These are phyloP conservation scores for Brettanomyces sp. DNA, from an alignment of 805 yeast genomes.

Conservation along the genomic window DNA sequence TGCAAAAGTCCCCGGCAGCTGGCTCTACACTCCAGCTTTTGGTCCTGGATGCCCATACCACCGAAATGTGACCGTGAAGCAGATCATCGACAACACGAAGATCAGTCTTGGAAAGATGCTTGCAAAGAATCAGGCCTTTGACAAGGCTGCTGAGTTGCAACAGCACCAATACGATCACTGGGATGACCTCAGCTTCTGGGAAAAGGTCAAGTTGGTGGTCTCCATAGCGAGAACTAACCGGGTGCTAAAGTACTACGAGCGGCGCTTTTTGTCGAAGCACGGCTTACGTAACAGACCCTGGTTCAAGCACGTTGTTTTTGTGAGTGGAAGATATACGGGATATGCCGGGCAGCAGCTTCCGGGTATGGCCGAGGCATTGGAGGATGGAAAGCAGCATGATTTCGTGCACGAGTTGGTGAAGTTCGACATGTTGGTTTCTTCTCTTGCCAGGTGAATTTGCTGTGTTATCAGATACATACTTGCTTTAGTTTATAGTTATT, in stretches of 20 bases:
- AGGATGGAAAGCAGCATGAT: conserved; percentile 31
- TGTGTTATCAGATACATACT: too few relatives aligned
- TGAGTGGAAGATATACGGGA: conserved; percentile 53
- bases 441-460: background rate
- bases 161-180: conserved; percentile 15
- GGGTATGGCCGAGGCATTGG: conserved; percentile 44
- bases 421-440: conserved; percentile 5
- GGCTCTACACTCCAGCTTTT: conserved; percentile 10
- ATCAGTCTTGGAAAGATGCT: conserved; percentile 18
- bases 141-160: conserved; percentile 13
- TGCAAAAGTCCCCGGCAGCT: conserved; percentile 14
- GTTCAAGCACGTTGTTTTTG: conserved; percentile 52
- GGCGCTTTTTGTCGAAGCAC: conserved; percentile 33
- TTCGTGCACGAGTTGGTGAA: conserved; percentile 20
- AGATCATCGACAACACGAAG: conserved; percentile 21
- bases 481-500: too few relatives aligned
- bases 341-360: conserved; percentile 52
- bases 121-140: conserved; percentile 18
- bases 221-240: conserved; percentile 25
- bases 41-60: background rate
- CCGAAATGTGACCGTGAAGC: conserved; percentile 2
- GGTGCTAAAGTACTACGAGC: conserved; percentile 34
- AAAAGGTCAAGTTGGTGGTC: conserved; percentile 19
- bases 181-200: conserved; percentile 17
- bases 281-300: conserved; percentile 45